Conservation (phyloP, 139 green algal species). For the Volvox reticuliferus region DNA sequence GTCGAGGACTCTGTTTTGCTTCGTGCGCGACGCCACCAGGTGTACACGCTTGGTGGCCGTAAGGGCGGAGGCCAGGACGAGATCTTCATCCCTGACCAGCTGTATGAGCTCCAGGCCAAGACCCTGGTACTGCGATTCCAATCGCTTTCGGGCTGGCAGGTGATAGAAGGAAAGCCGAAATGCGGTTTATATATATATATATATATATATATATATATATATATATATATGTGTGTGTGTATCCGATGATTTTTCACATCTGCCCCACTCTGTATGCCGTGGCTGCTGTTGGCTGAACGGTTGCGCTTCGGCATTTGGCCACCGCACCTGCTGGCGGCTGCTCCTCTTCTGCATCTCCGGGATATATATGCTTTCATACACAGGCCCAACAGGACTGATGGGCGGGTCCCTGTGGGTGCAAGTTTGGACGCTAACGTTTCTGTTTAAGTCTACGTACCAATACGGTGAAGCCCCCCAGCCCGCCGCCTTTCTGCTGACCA, state of each 20-base stretch:
- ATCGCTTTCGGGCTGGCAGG: constrained; percentile 19
- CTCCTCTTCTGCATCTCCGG: too few relatives aligned
- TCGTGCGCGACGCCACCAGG: background rate
- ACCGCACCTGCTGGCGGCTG: too few relatives aligned
- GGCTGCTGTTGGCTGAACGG: too few relatives aligned
- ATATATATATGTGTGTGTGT: background rate
- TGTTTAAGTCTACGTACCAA: background rate
- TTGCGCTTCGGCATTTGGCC: too few relatives aligned
- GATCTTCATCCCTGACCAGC: background rate
- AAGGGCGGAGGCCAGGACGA: background rate
- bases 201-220: too few relatives aligned
- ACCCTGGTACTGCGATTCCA: background rate
- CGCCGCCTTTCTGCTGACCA: background rate
- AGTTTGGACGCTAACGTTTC: too few relatives aligned
- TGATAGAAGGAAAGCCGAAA: background rate
- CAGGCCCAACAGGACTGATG: too few relatives aligned
- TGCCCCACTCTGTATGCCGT: background rate
- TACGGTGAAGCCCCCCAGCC: background rate
- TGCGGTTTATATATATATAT: too few relatives aligned
- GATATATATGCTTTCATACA: too few relatives aligned
- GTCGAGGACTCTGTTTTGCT: background rate
- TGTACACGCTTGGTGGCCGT: constrained; percentile 36
- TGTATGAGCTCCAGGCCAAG: background rate
- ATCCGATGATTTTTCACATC: too few relatives aligned
- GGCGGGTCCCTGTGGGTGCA: too few relatives aligned